Conservation (phyloP, 2,329 filamentous ascomycete genomes). For the Colletotrichum falcatum region DNA sequence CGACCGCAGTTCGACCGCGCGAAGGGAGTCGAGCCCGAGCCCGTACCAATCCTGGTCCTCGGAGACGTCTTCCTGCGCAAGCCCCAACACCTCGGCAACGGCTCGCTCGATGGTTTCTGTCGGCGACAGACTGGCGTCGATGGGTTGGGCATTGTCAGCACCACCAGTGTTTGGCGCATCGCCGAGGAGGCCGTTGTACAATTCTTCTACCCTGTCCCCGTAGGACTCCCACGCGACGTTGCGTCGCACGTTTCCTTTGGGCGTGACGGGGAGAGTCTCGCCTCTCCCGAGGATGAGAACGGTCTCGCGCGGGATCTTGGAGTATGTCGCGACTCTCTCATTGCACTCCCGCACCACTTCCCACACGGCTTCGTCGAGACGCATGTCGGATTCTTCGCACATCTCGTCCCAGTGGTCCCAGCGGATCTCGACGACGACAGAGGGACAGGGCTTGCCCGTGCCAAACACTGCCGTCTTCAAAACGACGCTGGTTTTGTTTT, state of each 20-base stretch:
- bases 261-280: slow-evolving; percentile 22
- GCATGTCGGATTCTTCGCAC: neutral
- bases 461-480: slow-evolving; percentile 24
- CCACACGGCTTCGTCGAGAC: slow-evolving; percentile 22
- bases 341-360: slow-evolving; percentile 8
- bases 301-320: slow-evolving; percentile 18
- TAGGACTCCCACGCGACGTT: slow-evolving; percentile 16
- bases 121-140: neutral
- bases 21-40: slow-evolving; percentile 28
- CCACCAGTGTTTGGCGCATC: too few relatives aligned
- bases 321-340: slow-evolving; percentile 4
- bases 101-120: neutral
- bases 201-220: neutral
- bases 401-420: slow-evolving; percentile 15
- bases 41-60: slow-evolving; percentile 22
- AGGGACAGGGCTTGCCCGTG: slow-evolving; percentile 19
- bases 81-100: neutral
- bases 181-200: slow-evolving; percentile 17
- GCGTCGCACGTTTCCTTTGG: slow-evolving; percentile 30
- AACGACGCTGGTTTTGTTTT: slow-evolving; percentile 6
- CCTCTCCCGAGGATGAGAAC: neutral
- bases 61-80: neutral
- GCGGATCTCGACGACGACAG: slow-evolving; percentile 18
- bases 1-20: slow-evolving; percentile 18
- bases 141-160: too few relatives aligned